Percentiles rank a stretch among this genome's conserved stretches.
phyloP scores from a whole-genome alignment of 306 rosid genomes.

The Psophocarpus tetragonolobus region DNA sequence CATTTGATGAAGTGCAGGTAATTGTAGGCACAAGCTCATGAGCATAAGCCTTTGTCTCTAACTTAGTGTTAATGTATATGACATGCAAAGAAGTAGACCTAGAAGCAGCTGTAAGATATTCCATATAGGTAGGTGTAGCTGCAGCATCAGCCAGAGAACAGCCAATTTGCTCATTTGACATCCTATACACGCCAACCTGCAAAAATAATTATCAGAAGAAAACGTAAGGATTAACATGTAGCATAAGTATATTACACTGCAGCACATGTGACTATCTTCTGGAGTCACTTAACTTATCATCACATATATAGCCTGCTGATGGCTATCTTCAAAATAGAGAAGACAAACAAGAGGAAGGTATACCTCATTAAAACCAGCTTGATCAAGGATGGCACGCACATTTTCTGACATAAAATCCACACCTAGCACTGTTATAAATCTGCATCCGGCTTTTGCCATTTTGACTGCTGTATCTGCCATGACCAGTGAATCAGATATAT shows the following conservation, averaged over 20 bases:
- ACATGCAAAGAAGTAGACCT: slow-evolving; percentile 78
- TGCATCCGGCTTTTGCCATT: slow-evolving; percentile 91
- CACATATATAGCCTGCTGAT: not conserved
- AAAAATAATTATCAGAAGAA: slow-evolving; percentile 37
- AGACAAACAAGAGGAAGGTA: slow-evolving; percentile 5
- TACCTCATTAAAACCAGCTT: slow-evolving; percentile 87
- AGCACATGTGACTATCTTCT: slow-evolving; percentile 8
- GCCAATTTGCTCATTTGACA: slow-evolving; percentile 85
- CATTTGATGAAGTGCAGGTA: slow-evolving; percentile 97
- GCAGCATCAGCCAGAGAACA: slow-evolving; percentile 99
- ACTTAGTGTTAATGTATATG: slow-evolving; percentile 83
- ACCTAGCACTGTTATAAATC: slow-evolving; percentile 82
- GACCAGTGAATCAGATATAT: slow-evolving; percentile 95
- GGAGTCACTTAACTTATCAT: slow-evolving; percentile 20
- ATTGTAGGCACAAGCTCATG: slow-evolving; percentile 98
- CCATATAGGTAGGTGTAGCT: slow-evolving; percentile 70
- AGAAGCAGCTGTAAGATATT: slow-evolving; percentile 82
- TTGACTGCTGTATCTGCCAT: slow-evolving; percentile 94
- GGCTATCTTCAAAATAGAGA: not conserved
- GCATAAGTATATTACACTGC: not conserved
- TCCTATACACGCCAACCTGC: slow-evolving; percentile 92
- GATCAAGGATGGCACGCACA: slow-evolving; percentile 98
- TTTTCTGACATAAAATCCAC: slow-evolving; percentile 99
- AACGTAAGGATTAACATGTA: slow-evolving; percentile 13
- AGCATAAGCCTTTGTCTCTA: slow-evolving; percentile 93